Evolutionary conservation across 2,329 filamentous ascomycete species (phyloP).

Genomic region (Alternaria sp.): DNA sequence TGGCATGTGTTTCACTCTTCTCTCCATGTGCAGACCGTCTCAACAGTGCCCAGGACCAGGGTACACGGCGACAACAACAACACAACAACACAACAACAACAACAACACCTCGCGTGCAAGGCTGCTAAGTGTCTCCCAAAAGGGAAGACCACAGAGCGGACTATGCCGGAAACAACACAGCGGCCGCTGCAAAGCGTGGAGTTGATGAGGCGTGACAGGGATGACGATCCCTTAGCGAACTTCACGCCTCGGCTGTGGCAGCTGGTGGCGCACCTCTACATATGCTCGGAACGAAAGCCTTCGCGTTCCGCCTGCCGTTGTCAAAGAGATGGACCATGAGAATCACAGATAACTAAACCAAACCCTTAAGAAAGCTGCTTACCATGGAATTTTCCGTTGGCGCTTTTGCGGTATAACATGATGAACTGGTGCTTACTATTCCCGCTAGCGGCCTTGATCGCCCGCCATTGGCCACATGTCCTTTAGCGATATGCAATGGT

Average conservation of each 20-base stretch:
- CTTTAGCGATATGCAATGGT: constrained; percentile 6
- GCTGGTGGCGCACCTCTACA: neutral
- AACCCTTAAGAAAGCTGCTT: neutral
- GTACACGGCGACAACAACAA: neutral
- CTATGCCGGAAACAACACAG: constrained; percentile 16
- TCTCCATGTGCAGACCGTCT: constrained; percentile 10
- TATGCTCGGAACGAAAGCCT: constrained; percentile 6
- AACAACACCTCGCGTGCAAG: neutral
- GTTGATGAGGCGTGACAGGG: constrained; percentile 24
- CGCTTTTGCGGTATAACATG: neutral
- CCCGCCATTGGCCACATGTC: constrained; percentile 1
- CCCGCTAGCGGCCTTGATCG: constrained; percentile 7
- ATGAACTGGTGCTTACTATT: constrained; percentile 6
- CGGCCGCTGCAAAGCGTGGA: constrained; percentile 16
- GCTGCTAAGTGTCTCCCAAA: constrained; percentile 7
- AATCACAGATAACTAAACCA: neutral
- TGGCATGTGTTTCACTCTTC: constrained; percentile 18
- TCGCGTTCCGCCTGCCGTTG: neutral
- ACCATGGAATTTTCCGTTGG: neutral
- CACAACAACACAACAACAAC: neutral
- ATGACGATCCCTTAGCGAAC: constrained; percentile 6
- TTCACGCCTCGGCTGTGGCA: constrained; percentile 3
- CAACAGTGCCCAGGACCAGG: neutral
- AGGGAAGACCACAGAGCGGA: constrained; percentile 1
- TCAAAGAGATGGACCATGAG: neutral